phyloP scores from a whole-genome alignment of 148 eudicot genomes.

The Rhododendron griersonianum region DNA sequence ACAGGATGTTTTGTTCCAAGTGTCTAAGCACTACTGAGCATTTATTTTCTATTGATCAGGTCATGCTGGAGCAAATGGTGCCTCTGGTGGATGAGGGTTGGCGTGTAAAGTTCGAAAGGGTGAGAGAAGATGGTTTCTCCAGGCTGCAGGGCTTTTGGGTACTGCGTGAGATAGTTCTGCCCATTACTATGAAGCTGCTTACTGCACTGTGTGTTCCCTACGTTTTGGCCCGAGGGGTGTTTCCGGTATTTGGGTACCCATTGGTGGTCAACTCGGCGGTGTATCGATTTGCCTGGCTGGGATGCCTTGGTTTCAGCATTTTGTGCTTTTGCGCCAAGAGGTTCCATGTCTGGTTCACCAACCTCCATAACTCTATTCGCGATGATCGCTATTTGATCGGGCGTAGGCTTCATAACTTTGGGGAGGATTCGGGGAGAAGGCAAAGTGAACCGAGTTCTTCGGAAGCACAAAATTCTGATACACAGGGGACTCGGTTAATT shows the following conservation, averaged over 20 bases:
- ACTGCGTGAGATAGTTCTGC: conserved; percentile 77
- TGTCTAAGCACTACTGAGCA: neutral
- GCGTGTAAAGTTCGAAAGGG: conserved; percentile 89
- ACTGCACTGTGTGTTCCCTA: conserved; percentile 97
- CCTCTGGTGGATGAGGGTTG: conserved; percentile 84
- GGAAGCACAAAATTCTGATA: conserved; percentile 24
- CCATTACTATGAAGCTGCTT: conserved; percentile 76
- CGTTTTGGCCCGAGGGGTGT: conserved; percentile 80
- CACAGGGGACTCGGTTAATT: conserved; percentile 14
- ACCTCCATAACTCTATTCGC: conserved; percentile 89
- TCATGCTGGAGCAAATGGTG: conserved; percentile 84
- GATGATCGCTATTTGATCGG: conserved; percentile 93
- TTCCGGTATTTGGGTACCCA: conserved; percentile 83
- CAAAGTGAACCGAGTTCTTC: conserved; percentile 7
- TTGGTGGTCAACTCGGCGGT: conserved; percentile 86
- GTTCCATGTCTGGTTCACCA: conserved; percentile 97
- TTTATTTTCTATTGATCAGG: conserved; percentile 39
- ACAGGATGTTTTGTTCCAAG: neutral
- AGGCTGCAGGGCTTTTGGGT: conserved; percentile 88
- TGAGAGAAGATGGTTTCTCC: conserved; percentile 88
- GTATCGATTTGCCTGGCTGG: conserved; percentile 91
- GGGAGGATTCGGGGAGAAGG: conserved; percentile 41
- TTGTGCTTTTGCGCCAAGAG: conserved; percentile 78
- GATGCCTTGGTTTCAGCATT: conserved; percentile 67
- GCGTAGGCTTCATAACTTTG: conserved; percentile 84